Evolutionary conservation across 164 flowering plant species (phyloP), one percentile per base, ranked within the genome.

Genomic region (Taxillus chinensis): DNA sequence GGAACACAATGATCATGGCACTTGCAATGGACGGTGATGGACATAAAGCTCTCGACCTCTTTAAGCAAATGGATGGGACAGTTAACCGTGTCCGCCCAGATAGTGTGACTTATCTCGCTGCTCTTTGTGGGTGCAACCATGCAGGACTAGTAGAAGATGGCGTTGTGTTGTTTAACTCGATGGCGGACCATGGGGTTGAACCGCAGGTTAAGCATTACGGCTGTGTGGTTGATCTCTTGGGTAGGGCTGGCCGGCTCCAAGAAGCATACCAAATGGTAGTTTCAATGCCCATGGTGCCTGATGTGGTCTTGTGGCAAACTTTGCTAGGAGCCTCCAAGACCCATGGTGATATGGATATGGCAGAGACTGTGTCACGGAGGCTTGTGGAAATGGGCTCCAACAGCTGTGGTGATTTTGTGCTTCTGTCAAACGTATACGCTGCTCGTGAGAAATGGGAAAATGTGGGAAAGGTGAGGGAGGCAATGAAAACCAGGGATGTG

Each of bases 1-100:
- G 96, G 96, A 93, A 90, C 64, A 83, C 96, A 0, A 86, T 90
- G 82, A 82, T 89, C 43, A 85, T 86, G 97, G 89, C 72, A 4
- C 80, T 86, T 42, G 95, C 85, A 11, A 73, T 88, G 82, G 78
- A 92, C 41, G 97, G 96, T 0, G 75, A 76, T 63, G 97, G 80
- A 5, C 0, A 8, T 3, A 62, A 73, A 38, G 90, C 95, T 0
- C 63, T 90, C 13, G 72, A 82, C 67, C 79, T 90, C 62, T 87
- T 90, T 49, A 56, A 75, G 16, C 57, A 70, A 42, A 86, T 92
- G 90, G 67, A 48, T 10, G 40, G 8, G 10, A 27, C 27, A 27
- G 27, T 27, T 27, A 42, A 60, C 15, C 79, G 79, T 7, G 66
- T 73, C 7, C 14, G 4, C 8, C 86, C 88, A 0, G 95, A 93